Evolutionary conservation across 495 filamentous ascomycete genomes (phyloP).

Genomic region (Rusavskia elegans): DNA sequence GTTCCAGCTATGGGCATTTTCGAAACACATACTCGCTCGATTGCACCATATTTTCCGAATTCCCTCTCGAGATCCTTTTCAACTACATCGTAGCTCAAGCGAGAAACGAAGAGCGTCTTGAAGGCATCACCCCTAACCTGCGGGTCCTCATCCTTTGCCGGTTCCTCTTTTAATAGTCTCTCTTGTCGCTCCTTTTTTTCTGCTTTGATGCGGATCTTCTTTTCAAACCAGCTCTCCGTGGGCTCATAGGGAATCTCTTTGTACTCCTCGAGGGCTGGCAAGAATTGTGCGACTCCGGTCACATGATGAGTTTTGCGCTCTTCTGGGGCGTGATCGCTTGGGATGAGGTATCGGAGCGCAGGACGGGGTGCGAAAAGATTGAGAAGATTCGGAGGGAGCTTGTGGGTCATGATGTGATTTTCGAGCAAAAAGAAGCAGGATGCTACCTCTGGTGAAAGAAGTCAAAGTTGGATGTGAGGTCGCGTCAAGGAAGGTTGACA

Average conservation of each 20-base stretch:
- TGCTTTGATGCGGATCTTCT: slow-evolving; percentile 56
- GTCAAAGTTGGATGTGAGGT: too few species aligned
- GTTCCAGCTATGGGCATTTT: too few species aligned
- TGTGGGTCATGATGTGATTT: slow-evolving; percentile 66
- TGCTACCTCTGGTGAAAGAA: too few species aligned
- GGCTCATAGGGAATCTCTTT: slow-evolving; percentile 61
- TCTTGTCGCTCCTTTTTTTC: slow-evolving; percentile 59
- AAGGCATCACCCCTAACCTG: slow-evolving; percentile 86
- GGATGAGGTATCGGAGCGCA: slow-evolving; percentile 76
- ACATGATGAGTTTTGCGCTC: slow-evolving; percentile 60
- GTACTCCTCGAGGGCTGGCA: slow-evolving; percentile 52
- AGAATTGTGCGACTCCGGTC: slow-evolving; percentile 53
- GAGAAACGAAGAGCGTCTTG: slow-evolving; percentile 84
- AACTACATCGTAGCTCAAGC: slow-evolving; percentile 76
- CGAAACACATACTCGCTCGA: slow-evolving; percentile 57
- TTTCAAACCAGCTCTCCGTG: slow-evolving; percentile 85
- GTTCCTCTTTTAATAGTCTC: slow-evolving; percentile 47
- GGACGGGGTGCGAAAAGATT: slow-evolving; percentile 90
- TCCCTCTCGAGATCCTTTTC: slow-evolving; percentile 84
- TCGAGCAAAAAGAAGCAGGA: too few species aligned
- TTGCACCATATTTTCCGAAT: slow-evolving; percentile 86
- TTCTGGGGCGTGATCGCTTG: slow-evolving; percentile 68
- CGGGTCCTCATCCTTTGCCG: slow-evolving; percentile 49
- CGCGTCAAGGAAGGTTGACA: too few species aligned
- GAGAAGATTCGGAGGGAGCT: slow-evolving; percentile 81